Evolutionary conservation across 768 basidiomycete genomes (phyloP).

Genomic region (Pleurotus giganteus): DNA sequence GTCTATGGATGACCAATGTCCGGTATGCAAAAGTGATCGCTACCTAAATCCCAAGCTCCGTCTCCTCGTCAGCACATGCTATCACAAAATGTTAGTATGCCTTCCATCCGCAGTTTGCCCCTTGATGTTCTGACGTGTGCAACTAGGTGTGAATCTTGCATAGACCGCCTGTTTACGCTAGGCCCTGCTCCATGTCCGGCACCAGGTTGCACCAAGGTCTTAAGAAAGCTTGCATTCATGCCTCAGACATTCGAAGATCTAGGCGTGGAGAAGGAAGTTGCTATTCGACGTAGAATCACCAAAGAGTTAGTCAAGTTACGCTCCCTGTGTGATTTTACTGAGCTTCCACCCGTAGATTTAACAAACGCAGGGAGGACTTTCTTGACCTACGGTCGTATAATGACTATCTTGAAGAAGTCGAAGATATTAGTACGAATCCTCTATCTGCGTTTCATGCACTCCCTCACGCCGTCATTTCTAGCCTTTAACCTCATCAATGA

Average conservation of each 20-base stretch:
- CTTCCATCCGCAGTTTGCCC: neutral
- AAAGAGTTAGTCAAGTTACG: conserved; percentile 64
- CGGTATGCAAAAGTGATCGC: conserved; percentile 94
- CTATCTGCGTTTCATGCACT: conserved; percentile 7
- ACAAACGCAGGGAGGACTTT: conserved; percentile 92
- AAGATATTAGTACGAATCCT: conserved; percentile 63
- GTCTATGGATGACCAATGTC: conserved; percentile 94
- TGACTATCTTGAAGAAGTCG: conserved; percentile 94
- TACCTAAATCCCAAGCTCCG: conserved; percentile 94
- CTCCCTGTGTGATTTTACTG: neutral
- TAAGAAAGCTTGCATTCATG: conserved; percentile 92
- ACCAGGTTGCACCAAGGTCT: conserved; percentile 66
- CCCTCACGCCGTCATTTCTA: conserved; percentile 25
- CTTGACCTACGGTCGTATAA: conserved; percentile 77
- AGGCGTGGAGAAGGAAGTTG: conserved; percentile 91
- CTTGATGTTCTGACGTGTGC: conserved; percentile 1
- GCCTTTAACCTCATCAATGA: conserved; percentile 96
- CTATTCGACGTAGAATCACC: conserved; percentile 80
- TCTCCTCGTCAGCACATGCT: conserved; percentile 92
- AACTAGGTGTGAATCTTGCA: conserved; percentile 96
- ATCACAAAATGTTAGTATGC: conserved; percentile 87
- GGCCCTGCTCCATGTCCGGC: conserved; percentile 96
- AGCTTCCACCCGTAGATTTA: conserved; percentile 60
- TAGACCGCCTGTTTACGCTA: conserved; percentile 92
- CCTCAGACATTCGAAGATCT: conserved; percentile 95